phyloP scores from a whole-genome alignment of 306 rosid species.

The Casuarina equisetifolia region DNA sequence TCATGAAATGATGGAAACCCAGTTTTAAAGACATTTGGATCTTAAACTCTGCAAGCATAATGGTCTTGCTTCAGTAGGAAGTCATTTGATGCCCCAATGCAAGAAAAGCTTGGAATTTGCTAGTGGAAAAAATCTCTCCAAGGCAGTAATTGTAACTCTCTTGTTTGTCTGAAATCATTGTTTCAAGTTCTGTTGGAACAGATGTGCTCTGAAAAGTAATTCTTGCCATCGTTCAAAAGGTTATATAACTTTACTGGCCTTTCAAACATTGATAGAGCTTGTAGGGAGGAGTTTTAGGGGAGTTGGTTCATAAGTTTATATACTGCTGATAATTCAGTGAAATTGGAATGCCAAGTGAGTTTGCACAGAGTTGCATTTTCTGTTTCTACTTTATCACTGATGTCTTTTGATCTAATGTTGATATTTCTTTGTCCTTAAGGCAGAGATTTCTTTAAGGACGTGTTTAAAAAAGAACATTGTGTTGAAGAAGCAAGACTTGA shows the following conservation, averaged over 20 bases:
- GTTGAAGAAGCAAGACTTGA: slow-evolving; percentile 1
- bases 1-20: not conserved
- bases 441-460: not conserved
- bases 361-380: not conserved
- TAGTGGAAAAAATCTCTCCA: not conserved
- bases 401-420: not conserved
- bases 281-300: not conserved
- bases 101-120: not conserved
- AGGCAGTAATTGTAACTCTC: not conserved
- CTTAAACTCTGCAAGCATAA: not conserved
- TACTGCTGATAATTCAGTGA: not conserved
- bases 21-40: not conserved
- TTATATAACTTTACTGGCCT: not conserved
- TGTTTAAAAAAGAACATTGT: not conserved
- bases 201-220: not conserved
- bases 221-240: not conserved
- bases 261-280: not conserved
- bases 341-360: not conserved
- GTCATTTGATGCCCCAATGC: not conserved
- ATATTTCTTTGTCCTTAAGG: not conserved
- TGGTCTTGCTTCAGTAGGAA: not conserved
- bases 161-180: not conserved
- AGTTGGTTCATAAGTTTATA: not conserved
- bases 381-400: not conserved
- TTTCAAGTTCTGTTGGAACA: not conserved